Evolutionary conservation across 805 yeast genomes (phyloP).

Genomic region (Saturnispora saitoi): DNA sequence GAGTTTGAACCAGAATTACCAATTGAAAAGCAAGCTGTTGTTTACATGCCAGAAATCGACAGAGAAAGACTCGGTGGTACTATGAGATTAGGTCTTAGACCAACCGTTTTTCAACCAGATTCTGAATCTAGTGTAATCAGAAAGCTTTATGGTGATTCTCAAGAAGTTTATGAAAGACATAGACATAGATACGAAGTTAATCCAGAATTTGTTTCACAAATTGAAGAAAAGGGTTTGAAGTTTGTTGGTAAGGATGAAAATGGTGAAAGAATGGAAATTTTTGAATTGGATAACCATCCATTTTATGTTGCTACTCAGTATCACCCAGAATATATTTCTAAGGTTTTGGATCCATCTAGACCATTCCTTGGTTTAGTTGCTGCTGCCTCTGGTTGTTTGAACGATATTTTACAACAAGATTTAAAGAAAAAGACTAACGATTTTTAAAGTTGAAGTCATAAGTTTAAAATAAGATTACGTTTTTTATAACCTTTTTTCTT

Average conservation of each 20-base stretch:
- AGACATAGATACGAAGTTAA: conserved; percentile 98
- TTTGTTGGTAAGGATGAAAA: conserved; percentile 93
- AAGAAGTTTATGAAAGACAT: conserved; percentile 81
- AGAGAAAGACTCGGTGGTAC: conserved; percentile 96
- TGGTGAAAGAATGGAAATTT: conserved; percentile 86
- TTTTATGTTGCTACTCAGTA: conserved; percentile 93
- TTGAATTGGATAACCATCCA: conserved; percentile 81
- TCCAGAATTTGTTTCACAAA: conserved; percentile 62
- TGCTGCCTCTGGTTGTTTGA: conserved; percentile 80
- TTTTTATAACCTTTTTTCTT: not conserved
- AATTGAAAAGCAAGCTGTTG: conserved; percentile 66
- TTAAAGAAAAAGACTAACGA: conserved; percentile 25
- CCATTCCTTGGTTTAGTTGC: conserved; percentile 96
- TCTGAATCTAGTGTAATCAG: conserved; percentile 57
- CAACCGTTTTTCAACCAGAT: conserved; percentile 67
- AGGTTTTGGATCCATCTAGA: conserved; percentile 92
- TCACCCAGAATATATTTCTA: conserved; percentile 96
- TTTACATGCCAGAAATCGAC: conserved; percentile 98
- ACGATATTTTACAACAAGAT: conserved; percentile 45
- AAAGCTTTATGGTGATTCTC: conserved; percentile 66
- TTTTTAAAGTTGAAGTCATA: conserved; percentile 17
- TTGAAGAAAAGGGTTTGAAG: conserved; percentile 72
- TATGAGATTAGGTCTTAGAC: conserved; percentile 94
- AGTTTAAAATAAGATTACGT: not conserved
- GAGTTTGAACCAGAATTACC: conserved; percentile 65